Evolutionary conservation across 805 yeast genomes (phyloP).

Genomic region (Maudiozyma serrabonitensis): DNA sequence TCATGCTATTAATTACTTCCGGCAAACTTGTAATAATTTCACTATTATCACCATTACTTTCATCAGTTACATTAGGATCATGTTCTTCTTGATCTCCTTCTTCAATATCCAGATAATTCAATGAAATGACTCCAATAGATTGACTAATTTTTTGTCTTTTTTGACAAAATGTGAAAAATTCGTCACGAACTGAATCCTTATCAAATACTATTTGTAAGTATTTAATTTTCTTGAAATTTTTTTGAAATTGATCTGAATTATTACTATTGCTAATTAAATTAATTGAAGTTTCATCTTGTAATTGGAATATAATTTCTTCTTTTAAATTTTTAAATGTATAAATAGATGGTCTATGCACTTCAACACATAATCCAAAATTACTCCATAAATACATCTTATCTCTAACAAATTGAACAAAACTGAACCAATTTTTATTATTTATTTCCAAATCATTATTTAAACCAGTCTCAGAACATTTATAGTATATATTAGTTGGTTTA

Average conservation of each 20-base stretch:
- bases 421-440: neutral
- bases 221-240: neutral
- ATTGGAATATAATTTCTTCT: slow-evolving; percentile 5
- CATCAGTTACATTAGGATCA: neutral
- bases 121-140: slow-evolving; percentile 19
- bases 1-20: neutral
- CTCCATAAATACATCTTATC: slow-evolving; percentile 14
- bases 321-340: slow-evolving; percentile 7
- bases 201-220: neutral
- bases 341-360: slow-evolving; percentile 9
- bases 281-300: neutral
- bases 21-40: slow-evolving; percentile 2
- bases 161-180: neutral
- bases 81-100: slow-evolving; percentile 2
- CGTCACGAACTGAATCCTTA: neutral
- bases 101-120: slow-evolving; percentile 12
- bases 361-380: slow-evolving; percentile 9
- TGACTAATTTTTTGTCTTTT: slow-evolving; percentile 27
- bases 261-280: neutral
- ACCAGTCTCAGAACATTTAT: no score
- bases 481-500: no score
- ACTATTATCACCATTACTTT: neutral
- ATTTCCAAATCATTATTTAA: no score
- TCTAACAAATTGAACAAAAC: slow-evolving; percentile 7
- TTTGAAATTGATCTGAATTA: neutral